These are phyloP conservation scores for Lentinula lateritia DNA, from an alignment of 768 basidiomycete species.

Conservation along the genomic window DNA sequence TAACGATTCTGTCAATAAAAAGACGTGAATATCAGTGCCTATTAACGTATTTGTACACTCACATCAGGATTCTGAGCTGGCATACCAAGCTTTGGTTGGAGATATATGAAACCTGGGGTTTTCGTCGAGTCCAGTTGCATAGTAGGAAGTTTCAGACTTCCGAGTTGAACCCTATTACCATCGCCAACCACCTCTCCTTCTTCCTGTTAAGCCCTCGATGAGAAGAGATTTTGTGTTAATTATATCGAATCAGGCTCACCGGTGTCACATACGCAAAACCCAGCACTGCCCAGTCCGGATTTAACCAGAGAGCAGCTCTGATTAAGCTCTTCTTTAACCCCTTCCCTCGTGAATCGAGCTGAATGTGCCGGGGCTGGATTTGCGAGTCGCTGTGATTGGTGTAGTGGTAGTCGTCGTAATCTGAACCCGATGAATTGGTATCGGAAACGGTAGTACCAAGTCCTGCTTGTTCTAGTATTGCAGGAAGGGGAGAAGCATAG, in stretches of 20 bases:
- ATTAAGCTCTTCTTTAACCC: background rate
- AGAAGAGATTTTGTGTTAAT: background rate
- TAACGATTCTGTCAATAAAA: background rate
- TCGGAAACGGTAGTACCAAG: background rate
- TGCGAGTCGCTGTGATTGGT: background rate
- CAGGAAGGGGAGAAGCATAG: background rate
- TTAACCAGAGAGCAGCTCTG: background rate
- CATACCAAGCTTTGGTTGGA: background rate
- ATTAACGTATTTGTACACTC: background rate
- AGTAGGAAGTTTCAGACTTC: background rate
- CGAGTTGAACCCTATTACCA: background rate
- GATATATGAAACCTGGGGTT: background rate
- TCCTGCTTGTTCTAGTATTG: background rate
- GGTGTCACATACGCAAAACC: background rate
- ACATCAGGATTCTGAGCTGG: background rate
- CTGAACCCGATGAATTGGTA: background rate
- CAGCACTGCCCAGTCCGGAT: background rate
- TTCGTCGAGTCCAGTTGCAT: background rate
- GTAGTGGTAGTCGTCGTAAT: background rate
- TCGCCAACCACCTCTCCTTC: background rate
- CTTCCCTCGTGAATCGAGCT: background rate
- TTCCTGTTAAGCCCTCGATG: background rate
- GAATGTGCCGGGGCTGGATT: background rate
- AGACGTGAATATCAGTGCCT: background rate
- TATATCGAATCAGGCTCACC: background rate